Conservation (phyloP, 352 stramenopile species). For the Phytophthora rubi region DNA sequence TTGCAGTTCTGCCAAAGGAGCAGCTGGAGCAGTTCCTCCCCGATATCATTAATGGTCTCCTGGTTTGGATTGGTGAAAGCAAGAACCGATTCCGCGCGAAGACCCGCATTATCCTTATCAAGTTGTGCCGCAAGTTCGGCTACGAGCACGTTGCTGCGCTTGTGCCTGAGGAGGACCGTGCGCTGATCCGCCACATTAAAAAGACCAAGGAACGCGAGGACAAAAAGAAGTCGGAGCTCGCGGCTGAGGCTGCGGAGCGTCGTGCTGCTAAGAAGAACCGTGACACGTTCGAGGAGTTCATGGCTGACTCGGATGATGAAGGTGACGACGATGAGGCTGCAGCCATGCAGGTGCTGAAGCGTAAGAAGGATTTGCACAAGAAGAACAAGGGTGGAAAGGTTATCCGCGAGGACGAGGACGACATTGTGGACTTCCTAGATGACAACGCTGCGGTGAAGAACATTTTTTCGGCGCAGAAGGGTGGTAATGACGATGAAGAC, state of each 20-base stretch:
- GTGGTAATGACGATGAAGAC: conserved; percentile 45
- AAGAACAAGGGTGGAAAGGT: conserved; percentile 82
- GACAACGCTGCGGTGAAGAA: conserved; percentile 90
- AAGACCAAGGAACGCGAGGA: conserved; percentile 94
- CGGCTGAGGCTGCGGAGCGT: conserved; percentile 43
- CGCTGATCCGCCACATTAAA: conserved; percentile 95
- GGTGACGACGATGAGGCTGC: conserved; percentile 81
- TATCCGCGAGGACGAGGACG: conserved; percentile 82
- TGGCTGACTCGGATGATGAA: conserved; percentile 85
- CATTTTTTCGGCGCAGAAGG: conserved; percentile 58
- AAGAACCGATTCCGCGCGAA: conserved; percentile 96
- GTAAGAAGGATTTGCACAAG: conserved; percentile 80
- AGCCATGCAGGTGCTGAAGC: conserved; percentile 81
- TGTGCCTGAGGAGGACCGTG: conserved; percentile 89
- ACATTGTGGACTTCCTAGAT: conserved; percentile 95
- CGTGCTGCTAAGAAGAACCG: conserved; percentile 60
- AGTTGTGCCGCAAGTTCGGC: conserved; percentile 94
- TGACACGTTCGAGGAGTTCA: conserved; percentile 79
- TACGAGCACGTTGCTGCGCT: conserved; percentile 92
- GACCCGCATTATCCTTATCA: conserved; percentile 96
- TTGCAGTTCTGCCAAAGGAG: conserved; percentile 91
- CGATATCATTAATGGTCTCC: conserved; percentile 91
- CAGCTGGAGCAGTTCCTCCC: conserved; percentile 91
- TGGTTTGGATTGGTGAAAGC: conserved; percentile 94
- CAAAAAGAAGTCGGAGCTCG: conserved; percentile 87